These are phyloP conservation scores for Cladosporium velox DNA, from an alignment of 2,329 filamentous ascomycete species.

Conservation along the genomic window DNA sequence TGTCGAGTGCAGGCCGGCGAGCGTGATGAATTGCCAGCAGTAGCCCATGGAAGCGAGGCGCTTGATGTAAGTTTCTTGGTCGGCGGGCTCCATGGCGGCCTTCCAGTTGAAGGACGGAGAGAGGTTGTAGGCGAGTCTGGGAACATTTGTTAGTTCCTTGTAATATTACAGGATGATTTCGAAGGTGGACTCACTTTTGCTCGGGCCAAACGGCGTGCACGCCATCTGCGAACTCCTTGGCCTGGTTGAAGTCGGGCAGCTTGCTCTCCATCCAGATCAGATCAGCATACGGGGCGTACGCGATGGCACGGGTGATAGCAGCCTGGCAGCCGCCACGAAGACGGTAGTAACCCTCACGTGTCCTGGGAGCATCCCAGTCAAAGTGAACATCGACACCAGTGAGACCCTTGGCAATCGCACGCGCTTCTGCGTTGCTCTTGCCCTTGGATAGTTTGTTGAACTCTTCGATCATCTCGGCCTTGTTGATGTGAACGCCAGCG, in stretches of 20 bases:
- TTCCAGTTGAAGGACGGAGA: conserved; percentile 99
- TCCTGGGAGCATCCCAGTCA: conserved; percentile 92
- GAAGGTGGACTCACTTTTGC: conserved; percentile 71
- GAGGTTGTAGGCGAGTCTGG: conserved; percentile 92
- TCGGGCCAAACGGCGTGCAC: conserved; percentile 95
- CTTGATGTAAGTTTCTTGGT: conserved; percentile 97
- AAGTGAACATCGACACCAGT: conserved; percentile 83
- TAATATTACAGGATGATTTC: background rate
- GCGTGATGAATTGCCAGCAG: conserved; percentile 99
- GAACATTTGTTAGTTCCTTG: conserved; percentile 20
- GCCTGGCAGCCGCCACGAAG: conserved; percentile 89
- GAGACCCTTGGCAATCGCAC: conserved; percentile 74
- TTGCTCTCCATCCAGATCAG: conserved; percentile 99
- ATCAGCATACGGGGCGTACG: conserved; percentile 90
- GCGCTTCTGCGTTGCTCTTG: conserved; percentile 81
- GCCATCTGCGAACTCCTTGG: conserved; percentile 87
- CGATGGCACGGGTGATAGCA: conserved; percentile 84
- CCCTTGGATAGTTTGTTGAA: conserved; percentile 72
- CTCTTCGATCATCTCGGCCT: conserved; percentile 64
- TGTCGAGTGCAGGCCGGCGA: conserved; percentile 93
- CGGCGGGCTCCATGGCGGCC: conserved; percentile 83
- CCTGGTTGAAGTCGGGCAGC: conserved; percentile 86
- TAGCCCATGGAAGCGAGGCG: conserved; percentile 86
- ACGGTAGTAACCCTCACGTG: conserved; percentile 92
- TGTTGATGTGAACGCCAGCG: conserved; percentile 65